phyloP scores from a whole-genome alignment of 2,329 filamentous ascomycete species.

The Xylariaceae sp. region DNA sequence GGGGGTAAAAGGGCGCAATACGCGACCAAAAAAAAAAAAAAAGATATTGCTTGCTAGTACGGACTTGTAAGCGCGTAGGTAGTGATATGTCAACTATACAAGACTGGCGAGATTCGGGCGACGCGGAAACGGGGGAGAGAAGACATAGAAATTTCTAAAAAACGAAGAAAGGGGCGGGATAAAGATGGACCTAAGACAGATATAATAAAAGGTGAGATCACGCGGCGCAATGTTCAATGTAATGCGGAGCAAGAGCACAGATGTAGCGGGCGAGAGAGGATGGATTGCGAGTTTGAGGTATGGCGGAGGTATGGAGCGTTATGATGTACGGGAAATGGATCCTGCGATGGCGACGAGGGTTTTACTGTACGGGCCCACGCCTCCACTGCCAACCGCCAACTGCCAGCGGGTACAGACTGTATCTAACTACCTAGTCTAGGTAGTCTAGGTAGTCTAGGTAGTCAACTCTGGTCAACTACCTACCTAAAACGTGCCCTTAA shows the following conservation, averaged over 20 bases:
- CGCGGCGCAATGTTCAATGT: background rate
- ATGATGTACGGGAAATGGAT: too few species aligned
- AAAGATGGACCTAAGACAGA: background rate
- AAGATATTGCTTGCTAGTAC: background rate
- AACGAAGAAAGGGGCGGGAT: slow-evolving; percentile 13
- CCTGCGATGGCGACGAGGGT: too few species aligned
- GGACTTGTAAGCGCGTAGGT: background rate
- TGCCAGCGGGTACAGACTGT: too few species aligned
- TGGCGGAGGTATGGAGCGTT: too few species aligned
- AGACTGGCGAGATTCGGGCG: background rate
- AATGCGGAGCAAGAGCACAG: background rate
- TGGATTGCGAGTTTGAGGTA: background rate
- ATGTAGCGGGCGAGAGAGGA: background rate
- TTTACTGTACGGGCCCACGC: too few species aligned
- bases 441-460: too few species aligned
- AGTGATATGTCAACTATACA: slow-evolving; percentile 8
- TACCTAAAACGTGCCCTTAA: too few species aligned
- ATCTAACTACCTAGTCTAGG: too few species aligned
- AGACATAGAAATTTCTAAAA: slow-evolving; percentile 12
- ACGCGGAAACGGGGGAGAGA: slow-evolving; percentile 6
- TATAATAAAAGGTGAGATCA: background rate
- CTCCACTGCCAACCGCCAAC: too few species aligned
- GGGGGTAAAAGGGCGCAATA: slow-evolving; percentile 8
- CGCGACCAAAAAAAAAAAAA: background rate
- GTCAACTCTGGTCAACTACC: too few species aligned